Evolutionary conservation across 2,329 filamentous ascomycete species (phyloP).

Genomic region (Penicillium sp.): DNA sequence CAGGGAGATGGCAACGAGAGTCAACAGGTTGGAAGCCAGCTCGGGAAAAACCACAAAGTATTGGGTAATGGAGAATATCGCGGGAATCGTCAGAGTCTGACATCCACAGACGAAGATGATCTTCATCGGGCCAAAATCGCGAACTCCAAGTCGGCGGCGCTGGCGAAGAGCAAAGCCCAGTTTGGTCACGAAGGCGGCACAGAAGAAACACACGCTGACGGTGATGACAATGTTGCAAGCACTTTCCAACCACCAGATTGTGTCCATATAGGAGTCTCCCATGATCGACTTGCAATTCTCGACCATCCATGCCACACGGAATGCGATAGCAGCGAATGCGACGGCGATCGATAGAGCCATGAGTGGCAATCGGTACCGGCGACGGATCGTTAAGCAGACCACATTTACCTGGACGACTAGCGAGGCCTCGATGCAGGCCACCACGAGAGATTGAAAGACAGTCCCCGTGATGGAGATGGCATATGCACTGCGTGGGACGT

Average conservation of each 20-base stretch:
- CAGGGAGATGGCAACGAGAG: conserved; percentile 63
- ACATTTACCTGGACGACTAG: conserved; percentile 65
- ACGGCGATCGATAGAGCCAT: conserved; percentile 52
- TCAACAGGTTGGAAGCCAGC: conserved; percentile 57
- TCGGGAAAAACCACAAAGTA: conserved; percentile 56
- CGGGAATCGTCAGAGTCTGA: conserved; percentile 67
- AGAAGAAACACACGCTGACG: conserved; percentile 63
- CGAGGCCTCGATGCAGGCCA: conserved; percentile 59
- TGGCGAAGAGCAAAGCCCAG: conserved; percentile 60
- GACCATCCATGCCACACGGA: conserved; percentile 57
- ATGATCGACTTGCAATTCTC: conserved; percentile 50
- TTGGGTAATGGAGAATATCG: conserved; percentile 62
- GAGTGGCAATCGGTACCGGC: conserved; percentile 48
- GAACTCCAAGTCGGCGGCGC: conserved; percentile 59
- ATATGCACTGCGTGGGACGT: conserved; percentile 50
- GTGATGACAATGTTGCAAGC: conserved; percentile 56
- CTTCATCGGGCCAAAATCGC: conserved; percentile 65
- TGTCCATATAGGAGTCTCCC: conserved; percentile 27
- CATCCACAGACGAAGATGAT: conserved; percentile 69
- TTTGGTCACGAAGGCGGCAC: conserved; percentile 63
- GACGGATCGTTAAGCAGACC: conserved; percentile 57
- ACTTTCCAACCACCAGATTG: conserved; percentile 45
- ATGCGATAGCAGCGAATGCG: conserved; percentile 54
- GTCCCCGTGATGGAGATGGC: conserved; percentile 52
- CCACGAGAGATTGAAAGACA: conserved; percentile 55